These are phyloP conservation scores for Colletotrichum aenigma DNA, from an alignment of 2,329 filamentous ascomycete species.

Conservation along the genomic window DNA sequence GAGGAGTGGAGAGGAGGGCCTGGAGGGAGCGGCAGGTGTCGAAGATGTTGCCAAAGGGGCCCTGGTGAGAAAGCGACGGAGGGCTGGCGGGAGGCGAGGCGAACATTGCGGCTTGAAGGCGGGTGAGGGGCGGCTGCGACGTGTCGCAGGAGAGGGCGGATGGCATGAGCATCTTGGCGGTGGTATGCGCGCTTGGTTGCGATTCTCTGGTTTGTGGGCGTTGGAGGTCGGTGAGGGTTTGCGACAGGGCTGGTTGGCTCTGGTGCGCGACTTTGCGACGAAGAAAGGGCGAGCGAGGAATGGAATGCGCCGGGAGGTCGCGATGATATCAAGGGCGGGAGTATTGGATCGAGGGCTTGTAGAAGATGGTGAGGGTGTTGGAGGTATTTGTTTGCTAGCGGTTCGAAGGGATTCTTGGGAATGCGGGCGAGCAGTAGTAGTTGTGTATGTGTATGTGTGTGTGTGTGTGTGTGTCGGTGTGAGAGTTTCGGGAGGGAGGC, in stretches of 20 bases:
- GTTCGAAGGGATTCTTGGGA: not conserved
- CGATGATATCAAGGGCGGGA: slow-evolving; percentile 10
- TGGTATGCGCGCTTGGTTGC: not conserved
- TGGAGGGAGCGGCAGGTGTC: slow-evolving; percentile 66
- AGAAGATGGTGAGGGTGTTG: not conserved
- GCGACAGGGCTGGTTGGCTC: not conserved
- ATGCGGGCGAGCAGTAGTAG: not conserved
- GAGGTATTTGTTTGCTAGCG: not conserved
- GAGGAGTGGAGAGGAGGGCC: slow-evolving; percentile 54
- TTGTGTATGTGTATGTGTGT: slow-evolving; percentile 3
- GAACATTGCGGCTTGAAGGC: slow-evolving; percentile 54
- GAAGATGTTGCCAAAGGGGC: slow-evolving; percentile 59
- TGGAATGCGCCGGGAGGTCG: slow-evolving; percentile 11
- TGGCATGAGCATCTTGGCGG: slow-evolving; percentile 58
- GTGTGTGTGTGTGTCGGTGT: not conserved
- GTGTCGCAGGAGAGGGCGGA: slow-evolving; percentile 63
- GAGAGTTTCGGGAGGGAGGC: not conserved
- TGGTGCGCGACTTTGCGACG: slow-evolving; percentile 18
- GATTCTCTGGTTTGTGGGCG: not conserved
- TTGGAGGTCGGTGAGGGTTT: not conserved
- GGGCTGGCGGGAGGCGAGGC: slow-evolving; percentile 65
- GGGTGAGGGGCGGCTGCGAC: slow-evolving; percentile 49
- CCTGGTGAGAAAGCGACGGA: slow-evolving; percentile 48
- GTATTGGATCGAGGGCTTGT: not conserved
- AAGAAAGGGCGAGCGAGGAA: not conserved